phyloP scores from a whole-genome alignment of 2,329 filamentous ascomycete genomes.

The Colletotrichum siamense region DNA sequence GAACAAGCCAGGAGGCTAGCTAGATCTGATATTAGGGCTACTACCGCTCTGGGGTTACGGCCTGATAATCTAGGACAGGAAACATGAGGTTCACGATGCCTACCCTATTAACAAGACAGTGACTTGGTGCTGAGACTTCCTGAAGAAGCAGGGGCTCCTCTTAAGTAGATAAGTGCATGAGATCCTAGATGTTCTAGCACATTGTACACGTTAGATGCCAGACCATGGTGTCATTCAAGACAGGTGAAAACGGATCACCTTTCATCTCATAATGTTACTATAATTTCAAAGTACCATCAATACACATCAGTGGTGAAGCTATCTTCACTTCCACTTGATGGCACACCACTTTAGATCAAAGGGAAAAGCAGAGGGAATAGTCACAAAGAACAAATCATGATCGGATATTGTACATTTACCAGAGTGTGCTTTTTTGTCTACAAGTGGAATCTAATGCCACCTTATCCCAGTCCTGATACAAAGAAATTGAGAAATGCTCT shows the following conservation, averaged over 20 bases:
- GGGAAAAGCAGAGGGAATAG: neutral
- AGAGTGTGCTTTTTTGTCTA: slow-evolving; percentile 37
- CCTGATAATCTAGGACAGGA: neutral
- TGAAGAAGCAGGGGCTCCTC: neutral
- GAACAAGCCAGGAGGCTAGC: neutral
- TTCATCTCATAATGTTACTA: neutral
- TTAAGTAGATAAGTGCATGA: neutral
- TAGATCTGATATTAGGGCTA: neutral
- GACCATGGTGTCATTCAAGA: neutral
- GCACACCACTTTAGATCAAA: neutral
- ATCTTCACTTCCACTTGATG: neutral
- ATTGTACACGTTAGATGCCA: neutral
- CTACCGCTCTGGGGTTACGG: neutral
- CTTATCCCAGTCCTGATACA: slow-evolving; percentile 17
- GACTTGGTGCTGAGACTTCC: neutral
- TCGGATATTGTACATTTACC: slow-evolving; percentile 37
- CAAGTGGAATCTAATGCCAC: slow-evolving; percentile 17
- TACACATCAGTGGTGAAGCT: neutral
- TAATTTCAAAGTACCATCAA: neutral
- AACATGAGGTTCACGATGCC: neutral
- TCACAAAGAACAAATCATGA: neutral
- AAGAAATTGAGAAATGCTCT: slow-evolving; percentile 7
- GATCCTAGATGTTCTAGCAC: neutral
- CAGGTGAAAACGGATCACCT: neutral
- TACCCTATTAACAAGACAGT: neutral